Evolutionary conservation across 2,329 filamentous ascomycete genomes (phyloP).

Genomic region (Neopestalotiopsis sp.): DNA sequence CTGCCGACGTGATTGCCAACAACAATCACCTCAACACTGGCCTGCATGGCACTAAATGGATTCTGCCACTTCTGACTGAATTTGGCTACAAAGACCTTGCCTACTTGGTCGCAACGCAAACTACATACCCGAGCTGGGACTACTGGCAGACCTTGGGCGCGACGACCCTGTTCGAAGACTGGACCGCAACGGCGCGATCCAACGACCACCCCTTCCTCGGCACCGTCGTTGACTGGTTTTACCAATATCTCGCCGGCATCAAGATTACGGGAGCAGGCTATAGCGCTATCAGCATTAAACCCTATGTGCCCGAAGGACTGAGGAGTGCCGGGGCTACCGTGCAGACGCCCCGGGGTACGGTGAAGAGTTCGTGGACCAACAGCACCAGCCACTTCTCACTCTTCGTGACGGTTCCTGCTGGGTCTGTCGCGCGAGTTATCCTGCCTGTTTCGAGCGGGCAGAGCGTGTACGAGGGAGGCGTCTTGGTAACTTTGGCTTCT

Average conservation of each 20-base stretch:
- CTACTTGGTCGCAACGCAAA: not conserved
- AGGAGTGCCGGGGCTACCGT: not conserved
- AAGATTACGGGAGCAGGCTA: not conserved
- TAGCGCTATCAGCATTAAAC: not conserved
- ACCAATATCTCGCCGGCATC: not conserved
- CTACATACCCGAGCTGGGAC: not conserved
- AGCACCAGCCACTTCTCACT: not conserved
- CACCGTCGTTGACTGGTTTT: not conserved
- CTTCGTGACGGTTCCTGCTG: not conserved
- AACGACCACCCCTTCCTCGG: not conserved
- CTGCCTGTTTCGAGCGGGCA: not conserved
- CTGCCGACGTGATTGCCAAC: not conserved
- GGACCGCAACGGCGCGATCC: not conserved
- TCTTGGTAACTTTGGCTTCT: not conserved
- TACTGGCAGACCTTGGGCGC: not conserved
- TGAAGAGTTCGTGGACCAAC: not conserved
- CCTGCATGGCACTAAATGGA: not conserved
- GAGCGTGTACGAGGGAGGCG: not conserved
- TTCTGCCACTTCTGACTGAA: not conserved
- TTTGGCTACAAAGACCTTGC: not conserved
- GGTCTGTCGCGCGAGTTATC: not conserved
- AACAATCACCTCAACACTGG: not conserved
- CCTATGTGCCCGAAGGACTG: not conserved
- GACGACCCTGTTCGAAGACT: not conserved
- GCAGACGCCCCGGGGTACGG: not conserved